Evolutionary conservation across 106 monocot species (phyloP).

Genomic region (Dactylorhiza incarnata): DNA sequence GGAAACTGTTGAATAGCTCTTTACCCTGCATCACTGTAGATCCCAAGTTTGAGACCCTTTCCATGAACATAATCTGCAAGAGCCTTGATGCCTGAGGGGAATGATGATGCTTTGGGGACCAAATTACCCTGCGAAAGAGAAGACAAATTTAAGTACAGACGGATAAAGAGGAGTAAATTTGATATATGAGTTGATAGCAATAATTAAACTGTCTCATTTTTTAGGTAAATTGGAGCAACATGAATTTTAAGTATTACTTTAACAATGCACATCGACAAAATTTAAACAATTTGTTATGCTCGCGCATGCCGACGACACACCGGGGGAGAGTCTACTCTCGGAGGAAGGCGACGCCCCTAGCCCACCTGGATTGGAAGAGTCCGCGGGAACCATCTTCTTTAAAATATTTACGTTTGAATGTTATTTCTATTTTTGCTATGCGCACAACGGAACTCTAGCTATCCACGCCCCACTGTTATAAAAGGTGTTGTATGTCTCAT

Average conservation of each 20-base stretch:
- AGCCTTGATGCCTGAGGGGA: constrained; percentile 83
- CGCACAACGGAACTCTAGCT: too few relatives aligned
- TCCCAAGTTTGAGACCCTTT: constrained; percentile 77
- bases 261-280: too few relatives aligned
- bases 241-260: background rate
- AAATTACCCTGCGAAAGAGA: constrained; percentile 66
- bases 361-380: too few relatives aligned
- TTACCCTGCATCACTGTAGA: constrained; percentile 95
- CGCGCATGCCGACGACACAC: too few relatives aligned
- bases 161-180: background rate
- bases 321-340: too few relatives aligned
- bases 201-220: background rate
- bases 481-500: too few relatives aligned
- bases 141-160: background rate
- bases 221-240: background rate
- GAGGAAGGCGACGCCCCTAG: too few relatives aligned
- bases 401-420: too few relatives aligned
- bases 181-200: background rate
- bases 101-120: constrained; percentile 53
- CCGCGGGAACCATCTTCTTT: too few relatives aligned
- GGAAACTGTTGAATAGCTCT: background rate
- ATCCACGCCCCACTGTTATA: too few relatives aligned
- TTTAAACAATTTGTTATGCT: too few relatives aligned
- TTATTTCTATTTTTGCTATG: too few relatives aligned
- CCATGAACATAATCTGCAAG: constrained; percentile 80